phyloP scores from a whole-genome alignment of 2,329 filamentous ascomycete species.

The Aspergillus alliaceus region DNA sequence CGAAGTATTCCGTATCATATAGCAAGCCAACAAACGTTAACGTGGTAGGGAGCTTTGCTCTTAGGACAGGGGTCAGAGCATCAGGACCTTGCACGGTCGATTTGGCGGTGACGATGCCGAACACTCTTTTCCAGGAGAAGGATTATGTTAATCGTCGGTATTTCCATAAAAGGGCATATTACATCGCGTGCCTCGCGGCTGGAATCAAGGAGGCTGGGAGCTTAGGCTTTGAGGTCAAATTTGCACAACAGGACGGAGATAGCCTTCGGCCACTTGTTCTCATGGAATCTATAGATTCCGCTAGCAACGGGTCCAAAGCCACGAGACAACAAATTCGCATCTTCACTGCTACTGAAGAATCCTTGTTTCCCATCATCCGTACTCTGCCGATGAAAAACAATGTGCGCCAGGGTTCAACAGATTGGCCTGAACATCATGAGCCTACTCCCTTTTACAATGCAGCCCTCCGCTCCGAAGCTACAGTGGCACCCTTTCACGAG shows the following conservation, averaged over 20 bases:
- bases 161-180: slow-evolving; percentile 93
- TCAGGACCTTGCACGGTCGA: slow-evolving; percentile 63
- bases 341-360: slow-evolving; percentile 69
- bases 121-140: slow-evolving; percentile 81
- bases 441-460: slow-evolving; percentile 88
- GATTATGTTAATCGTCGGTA: slow-evolving; percentile 92
- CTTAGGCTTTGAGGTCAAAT: slow-evolving; percentile 59
- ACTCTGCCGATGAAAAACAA: slow-evolving; percentile 69
- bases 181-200: slow-evolving; percentile 76
- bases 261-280: slow-evolving; percentile 69
- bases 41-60: slow-evolving; percentile 82
- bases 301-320: slow-evolving; percentile 37
- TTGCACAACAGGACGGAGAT: slow-evolving; percentile 70
- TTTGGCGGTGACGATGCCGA: slow-evolving; percentile 83
- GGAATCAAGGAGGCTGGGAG: slow-evolving; percentile 62
- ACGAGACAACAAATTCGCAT: slow-evolving; percentile 67
- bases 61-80: slow-evolving; percentile 70
- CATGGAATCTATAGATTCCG: slow-evolving; percentile 37
- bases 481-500: slow-evolving; percentile 72
- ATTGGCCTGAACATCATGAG: slow-evolving; percentile 37
- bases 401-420: slow-evolving; percentile 58
- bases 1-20: slow-evolving; percentile 80
- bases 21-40: slow-evolving; percentile 75
- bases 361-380: slow-evolving; percentile 70
- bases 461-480: slow-evolving; percentile 74